Evolutionary conservation across 805 yeast genomes (phyloP).

Genomic region (Yamadazyma phyllophila): DNA sequence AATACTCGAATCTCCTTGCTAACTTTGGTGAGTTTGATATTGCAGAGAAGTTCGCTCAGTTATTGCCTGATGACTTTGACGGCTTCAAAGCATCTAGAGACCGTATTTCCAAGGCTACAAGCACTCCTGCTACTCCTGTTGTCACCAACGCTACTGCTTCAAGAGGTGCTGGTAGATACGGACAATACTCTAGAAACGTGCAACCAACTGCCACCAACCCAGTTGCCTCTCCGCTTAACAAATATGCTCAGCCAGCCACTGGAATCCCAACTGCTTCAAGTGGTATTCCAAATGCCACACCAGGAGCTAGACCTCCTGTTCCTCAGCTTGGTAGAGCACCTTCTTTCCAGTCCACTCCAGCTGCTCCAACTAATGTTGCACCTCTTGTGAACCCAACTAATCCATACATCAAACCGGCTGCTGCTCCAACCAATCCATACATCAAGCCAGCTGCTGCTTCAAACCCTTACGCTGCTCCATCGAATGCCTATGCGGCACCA

Average conservation of each 20-base stretch:
- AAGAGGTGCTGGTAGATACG: conserved; percentile 3
- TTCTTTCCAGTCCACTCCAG: neutral
- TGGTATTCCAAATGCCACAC: conserved; percentile 1
- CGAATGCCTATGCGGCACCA: conserved; percentile 18
- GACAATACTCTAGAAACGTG: conserved; percentile 12
- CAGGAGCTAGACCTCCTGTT: conserved; percentile 3
- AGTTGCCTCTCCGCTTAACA: conserved; percentile 10
- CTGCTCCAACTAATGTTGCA: conserved; percentile 12
- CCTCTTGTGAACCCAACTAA: neutral
- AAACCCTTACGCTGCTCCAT: conserved; percentile 8
- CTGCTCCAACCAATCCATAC: conserved; percentile 26
- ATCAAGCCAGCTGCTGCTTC: conserved; percentile 21
- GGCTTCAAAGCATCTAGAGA: conserved; percentile 73
- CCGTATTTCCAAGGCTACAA: conserved; percentile 69
- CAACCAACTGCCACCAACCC: conserved; percentile 6
- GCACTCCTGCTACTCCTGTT: conserved; percentile 15
- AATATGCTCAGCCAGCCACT: conserved; percentile 9
- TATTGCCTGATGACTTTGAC: conserved; percentile 72
- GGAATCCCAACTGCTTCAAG: conserved; percentile 14
- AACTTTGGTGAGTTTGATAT: conserved; percentile 80
- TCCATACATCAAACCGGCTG: conserved; percentile 8
- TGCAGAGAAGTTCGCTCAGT: conserved; percentile 65
- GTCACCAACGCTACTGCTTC: neutral
- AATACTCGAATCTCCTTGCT: conserved; percentile 77
- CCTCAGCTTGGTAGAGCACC: neutral